phyloP scores from a whole-genome alignment of 371 early-diverging fungal genomes.

The Apophysomyces elegans region DNA sequence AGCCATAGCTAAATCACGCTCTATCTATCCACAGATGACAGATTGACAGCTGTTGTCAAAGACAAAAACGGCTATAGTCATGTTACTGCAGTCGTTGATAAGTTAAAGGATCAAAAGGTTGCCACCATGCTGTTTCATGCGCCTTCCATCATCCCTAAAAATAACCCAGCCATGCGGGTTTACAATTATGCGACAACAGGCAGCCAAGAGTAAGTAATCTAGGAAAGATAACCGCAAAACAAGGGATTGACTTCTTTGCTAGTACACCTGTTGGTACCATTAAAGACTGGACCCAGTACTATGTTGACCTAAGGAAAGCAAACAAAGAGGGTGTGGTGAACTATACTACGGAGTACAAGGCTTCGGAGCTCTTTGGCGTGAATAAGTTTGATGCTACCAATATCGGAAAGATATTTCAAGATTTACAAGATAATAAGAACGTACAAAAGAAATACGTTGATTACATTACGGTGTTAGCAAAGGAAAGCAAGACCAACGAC shows the following conservation, averaged over 20 bases:
- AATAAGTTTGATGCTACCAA: slow-evolving; percentile 27
- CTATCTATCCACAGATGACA: slow-evolving; percentile 12
- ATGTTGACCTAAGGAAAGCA: slow-evolving; percentile 46
- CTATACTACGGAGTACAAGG: slow-evolving; percentile 52
- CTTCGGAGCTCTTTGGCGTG: slow-evolving; percentile 45
- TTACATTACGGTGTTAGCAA: slow-evolving; percentile 6
- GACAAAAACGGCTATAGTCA: neutral
- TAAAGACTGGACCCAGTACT: slow-evolving; percentile 59
- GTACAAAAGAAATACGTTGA: neutral
- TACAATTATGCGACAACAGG: slow-evolving; percentile 44
- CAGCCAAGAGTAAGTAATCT: slow-evolving; percentile 11
- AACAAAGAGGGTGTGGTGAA: slow-evolving; percentile 32
- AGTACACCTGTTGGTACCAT: slow-evolving; percentile 31
- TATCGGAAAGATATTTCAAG: neutral
- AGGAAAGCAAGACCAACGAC: neutral
- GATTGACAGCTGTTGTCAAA: slow-evolving; percentile 10
- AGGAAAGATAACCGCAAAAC: neutral
- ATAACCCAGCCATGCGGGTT: slow-evolving; percentile 59
- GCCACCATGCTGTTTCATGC: slow-evolving; percentile 43
- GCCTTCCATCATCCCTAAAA: slow-evolving; percentile 55
- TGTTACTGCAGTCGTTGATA: neutral
- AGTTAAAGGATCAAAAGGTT: neutral
- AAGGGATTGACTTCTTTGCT: neutral
- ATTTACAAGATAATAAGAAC: neutral
- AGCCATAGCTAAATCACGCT: neutral